Percentiles rank a stretch among this genome's conserved stretches.
Evolutionary conservation across 2,329 filamentous ascomycete species (phyloP).

Genomic region (Epichloe gansuensis): DNA sequence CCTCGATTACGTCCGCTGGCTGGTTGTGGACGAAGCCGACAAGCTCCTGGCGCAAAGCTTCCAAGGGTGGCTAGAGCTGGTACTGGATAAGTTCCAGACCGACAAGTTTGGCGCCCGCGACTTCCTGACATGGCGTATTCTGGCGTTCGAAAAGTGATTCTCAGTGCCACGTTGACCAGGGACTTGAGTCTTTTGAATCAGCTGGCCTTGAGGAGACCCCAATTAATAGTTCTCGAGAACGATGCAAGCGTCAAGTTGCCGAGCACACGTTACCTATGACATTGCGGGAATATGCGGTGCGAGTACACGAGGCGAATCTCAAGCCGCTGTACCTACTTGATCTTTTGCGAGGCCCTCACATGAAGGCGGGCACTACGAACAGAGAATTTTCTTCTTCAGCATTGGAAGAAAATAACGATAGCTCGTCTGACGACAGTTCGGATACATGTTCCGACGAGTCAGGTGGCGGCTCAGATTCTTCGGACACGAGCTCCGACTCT

Average conservation of each 20-base stretch:
- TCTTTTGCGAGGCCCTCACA: slow-evolving; percentile 49
- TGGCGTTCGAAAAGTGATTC: slow-evolving; percentile 64
- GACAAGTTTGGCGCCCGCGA: slow-evolving; percentile 39
- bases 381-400: background rate
- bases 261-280: slow-evolving; percentile 47
- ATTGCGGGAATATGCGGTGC: slow-evolving; percentile 53
- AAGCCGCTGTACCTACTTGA: slow-evolving; percentile 81
- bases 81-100: slow-evolving; percentile 49
- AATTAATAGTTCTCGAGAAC: slow-evolving; percentile 62
- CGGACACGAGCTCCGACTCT: slow-evolving; percentile 24
- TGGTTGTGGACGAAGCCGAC: slow-evolving; percentile 89
- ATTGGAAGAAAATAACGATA: background rate
- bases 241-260: slow-evolving; percentile 31
- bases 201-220: slow-evolving; percentile 61
- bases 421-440: background rate
- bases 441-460: slow-evolving; percentile 11
- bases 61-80: slow-evolving; percentile 73
- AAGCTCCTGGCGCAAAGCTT: slow-evolving; percentile 84
- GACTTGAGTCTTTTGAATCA: slow-evolving; percentile 71
- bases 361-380: slow-evolving; percentile 19
- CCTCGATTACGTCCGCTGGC: slow-evolving; percentile 68
- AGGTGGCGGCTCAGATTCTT: slow-evolving; percentile 18
- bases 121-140: slow-evolving; percentile 38
- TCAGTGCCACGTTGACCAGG: slow-evolving; percentile 85
- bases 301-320: slow-evolving; percentile 54